These are phyloP conservation scores for Coelastrella sp. DNA, from an alignment of 139 green algal species.

Conservation along the genomic window DNA sequence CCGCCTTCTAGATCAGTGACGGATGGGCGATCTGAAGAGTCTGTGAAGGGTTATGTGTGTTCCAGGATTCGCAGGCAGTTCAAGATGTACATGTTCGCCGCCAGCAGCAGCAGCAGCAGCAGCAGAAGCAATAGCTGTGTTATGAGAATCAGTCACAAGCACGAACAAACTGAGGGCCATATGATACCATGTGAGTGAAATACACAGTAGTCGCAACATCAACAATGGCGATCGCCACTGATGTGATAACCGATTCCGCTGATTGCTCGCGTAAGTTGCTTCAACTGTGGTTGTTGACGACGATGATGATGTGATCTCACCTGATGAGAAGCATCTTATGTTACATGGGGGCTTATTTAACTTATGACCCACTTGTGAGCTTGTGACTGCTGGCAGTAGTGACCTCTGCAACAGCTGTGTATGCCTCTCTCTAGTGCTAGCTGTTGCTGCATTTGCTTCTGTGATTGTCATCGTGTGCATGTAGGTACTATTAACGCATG, in stretches of 20 bases:
- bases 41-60: background rate
- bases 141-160: no score
- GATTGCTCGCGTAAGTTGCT: background rate
- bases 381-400: background rate
- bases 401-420: background rate
- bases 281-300: background rate
- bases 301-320: background rate
- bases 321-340: background rate
- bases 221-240: no score
- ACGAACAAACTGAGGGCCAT: no score
- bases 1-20: background rate
- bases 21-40: background rate
- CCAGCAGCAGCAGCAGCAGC: no score
- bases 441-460: no score
- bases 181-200: no score
- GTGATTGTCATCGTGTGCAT: no score
- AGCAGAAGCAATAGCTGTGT: no score
- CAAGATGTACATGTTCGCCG: background rate
- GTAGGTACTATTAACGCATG: no score
- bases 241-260: background rate
- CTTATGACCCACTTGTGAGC: background rate
- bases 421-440: no score
- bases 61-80: background rate
- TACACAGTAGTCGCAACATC: no score
- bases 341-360: background rate